phyloP scores from a whole-genome alignment of 2,329 filamentous ascomycete species.

The Biscogniauxia marginata region DNA sequence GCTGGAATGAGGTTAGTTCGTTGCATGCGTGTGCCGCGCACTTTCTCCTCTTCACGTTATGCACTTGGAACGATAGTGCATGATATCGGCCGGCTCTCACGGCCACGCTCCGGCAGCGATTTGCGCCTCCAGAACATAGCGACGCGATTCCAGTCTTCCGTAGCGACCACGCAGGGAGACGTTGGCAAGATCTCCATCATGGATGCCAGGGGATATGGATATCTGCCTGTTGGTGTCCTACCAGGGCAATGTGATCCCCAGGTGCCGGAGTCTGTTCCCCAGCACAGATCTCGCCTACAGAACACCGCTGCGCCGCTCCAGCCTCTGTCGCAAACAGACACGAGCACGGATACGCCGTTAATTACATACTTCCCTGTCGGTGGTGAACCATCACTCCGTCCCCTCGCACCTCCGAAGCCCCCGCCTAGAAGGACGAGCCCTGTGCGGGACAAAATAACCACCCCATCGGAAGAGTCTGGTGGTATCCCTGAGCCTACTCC shows the following conservation, averaged over 20 bases:
- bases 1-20: not conserved
- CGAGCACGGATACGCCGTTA: too few relatives aligned
- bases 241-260: too few relatives aligned
- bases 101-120: not conserved
- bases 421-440: not conserved
- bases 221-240: not conserved
- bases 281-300: too few relatives aligned
- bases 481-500: slow-evolving; percentile 60
- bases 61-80: slow-evolving; percentile 1
- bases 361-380: too few relatives aligned
- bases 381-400: too few relatives aligned
- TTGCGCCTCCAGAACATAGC: not conserved
- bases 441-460: slow-evolving; percentile 7
- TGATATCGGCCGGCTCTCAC: not conserved
- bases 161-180: not conserved
- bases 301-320: too few relatives aligned
- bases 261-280: too few relatives aligned
- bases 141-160: not conserved
- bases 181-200: slow-evolving; percentile 6
- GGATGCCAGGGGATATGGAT: slow-evolving; percentile 1
- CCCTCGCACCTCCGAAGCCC: not conserved
- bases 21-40: not conserved
- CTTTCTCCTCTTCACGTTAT: not conserved
- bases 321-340: too few relatives aligned
- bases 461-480: slow-evolving; percentile 42